Conservation (phyloP, 2,329 filamentous ascomycete genomes). For the Ophiosphaerella herpotricha region DNA sequence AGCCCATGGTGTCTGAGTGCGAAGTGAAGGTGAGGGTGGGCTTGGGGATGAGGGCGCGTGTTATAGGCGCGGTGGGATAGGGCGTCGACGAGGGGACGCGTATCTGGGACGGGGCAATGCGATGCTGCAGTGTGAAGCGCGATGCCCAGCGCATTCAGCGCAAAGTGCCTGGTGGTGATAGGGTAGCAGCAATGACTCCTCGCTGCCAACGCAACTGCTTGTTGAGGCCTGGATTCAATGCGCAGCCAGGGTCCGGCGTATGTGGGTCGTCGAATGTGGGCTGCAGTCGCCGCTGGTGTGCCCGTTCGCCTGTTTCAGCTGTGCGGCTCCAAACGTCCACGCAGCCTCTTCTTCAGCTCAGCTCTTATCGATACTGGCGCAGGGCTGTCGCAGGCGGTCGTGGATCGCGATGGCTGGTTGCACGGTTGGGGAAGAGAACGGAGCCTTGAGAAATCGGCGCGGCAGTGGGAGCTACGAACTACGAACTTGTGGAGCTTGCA, state of each 20-base stretch:
- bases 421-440: slow-evolving; percentile 22
- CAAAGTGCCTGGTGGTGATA: slow-evolving; percentile 1
- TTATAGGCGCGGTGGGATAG: slow-evolving; percentile 6
- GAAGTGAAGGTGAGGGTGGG: slow-evolving; percentile 7
- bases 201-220: slow-evolving; percentile 2
- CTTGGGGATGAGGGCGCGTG: slow-evolving; percentile 11
- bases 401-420: not conserved
- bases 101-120: slow-evolving; percentile 16
- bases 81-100: slow-evolving; percentile 10
- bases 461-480: slow-evolving; percentile 28
- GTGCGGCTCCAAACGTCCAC: not conserved
- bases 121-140: slow-evolving; percentile 17
- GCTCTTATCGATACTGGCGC: not conserved
- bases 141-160: slow-evolving; percentile 23
- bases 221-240: not conserved
- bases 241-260: not conserved
- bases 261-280: slow-evolving; percentile 5
- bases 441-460: slow-evolving; percentile 7
- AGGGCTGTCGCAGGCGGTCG: not conserved
- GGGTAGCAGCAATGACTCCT: slow-evolving; percentile 7
- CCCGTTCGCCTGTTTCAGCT: not conserved
- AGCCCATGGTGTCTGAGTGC: slow-evolving; percentile 32
- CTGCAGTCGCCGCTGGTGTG: not conserved
- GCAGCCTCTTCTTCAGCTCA: not conserved
- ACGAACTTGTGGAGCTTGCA: slow-evolving; percentile 34